Evolutionary conservation across 345 rosid species (phyloP).

Genomic region (Citrus inodora): DNA sequence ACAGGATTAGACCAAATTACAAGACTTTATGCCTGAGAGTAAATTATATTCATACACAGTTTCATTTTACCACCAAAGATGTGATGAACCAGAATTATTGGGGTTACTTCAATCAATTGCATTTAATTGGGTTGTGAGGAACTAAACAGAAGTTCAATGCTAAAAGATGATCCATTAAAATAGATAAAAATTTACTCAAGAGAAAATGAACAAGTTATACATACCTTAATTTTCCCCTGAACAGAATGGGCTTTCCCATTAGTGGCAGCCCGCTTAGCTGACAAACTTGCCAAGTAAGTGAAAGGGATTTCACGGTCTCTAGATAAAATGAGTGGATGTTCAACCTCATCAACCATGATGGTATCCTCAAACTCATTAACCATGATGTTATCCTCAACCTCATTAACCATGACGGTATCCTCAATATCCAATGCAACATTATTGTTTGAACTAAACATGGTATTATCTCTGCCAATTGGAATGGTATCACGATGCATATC

Average conservation of each 20-base stretch:
- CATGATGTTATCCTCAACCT: conserved; percentile 35
- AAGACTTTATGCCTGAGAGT: not conserved
- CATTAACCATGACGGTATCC: conserved; percentile 39
- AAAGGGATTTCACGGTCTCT: conserved; percentile 67
- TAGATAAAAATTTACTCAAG: conserved; percentile 3
- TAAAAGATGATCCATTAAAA: not conserved
- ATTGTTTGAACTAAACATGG: conserved; percentile 22
- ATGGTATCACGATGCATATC: conserved; percentile 39
- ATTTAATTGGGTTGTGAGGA: not conserved
- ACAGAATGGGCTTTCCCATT: conserved; percentile 47
- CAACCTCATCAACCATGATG: conserved; percentile 41
- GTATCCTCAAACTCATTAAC: conserved; percentile 42
- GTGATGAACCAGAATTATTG: not conserved
- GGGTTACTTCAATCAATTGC: too few species aligned
- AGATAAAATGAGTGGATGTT: conserved; percentile 47
- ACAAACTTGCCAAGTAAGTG: conserved; percentile 81
- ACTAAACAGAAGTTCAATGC: not conserved
- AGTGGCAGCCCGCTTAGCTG: conserved; percentile 69
- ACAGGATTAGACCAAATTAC: not conserved
- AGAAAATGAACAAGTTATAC: conserved; percentile 1
- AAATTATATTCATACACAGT: not conserved
- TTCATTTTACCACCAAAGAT: not conserved
- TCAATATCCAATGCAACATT: conserved; percentile 23
- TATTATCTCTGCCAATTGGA: conserved; percentile 22
- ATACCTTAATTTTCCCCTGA: conserved; percentile 78